Evolutionary conservation across 805 yeast genomes (phyloP).

Genomic region (Candida ipomoeae): DNA sequence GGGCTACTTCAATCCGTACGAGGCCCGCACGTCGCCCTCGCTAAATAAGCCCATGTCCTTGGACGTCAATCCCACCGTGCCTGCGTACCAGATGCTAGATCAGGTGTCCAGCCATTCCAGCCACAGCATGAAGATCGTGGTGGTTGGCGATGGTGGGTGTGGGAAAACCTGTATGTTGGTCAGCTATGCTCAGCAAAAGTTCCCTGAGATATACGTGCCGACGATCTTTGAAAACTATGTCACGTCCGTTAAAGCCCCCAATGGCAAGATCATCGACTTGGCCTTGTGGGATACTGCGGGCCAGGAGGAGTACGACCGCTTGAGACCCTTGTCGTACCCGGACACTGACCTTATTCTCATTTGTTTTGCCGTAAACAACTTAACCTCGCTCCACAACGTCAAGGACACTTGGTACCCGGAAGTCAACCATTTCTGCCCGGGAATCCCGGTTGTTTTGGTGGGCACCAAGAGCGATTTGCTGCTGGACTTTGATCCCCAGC

Average conservation of each 20-base stretch:
- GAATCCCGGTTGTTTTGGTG: constrained; percentile 70
- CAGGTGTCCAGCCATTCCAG: constrained; percentile 17
- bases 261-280: constrained; percentile 75
- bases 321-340: constrained; percentile 75
- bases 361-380: constrained; percentile 68
- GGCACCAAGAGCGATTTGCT: constrained; percentile 74
- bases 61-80: constrained; percentile 34
- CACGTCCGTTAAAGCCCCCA: constrained; percentile 59
- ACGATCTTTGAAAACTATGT: constrained; percentile 80
- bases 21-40: constrained; percentile 14
- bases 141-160: constrained; percentile 87
- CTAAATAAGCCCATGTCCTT: constrained; percentile 15
- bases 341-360: constrained; percentile 72
- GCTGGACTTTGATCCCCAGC: constrained; percentile 37
- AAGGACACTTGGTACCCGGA: constrained; percentile 87
- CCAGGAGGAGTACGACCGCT: constrained; percentile 78
- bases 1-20: constrained; percentile 19
- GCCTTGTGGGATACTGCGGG: constrained; percentile 91
- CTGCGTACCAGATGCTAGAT: constrained; percentile 29
- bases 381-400: constrained; percentile 64
- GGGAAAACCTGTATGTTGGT: constrained; percentile 79
- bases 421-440: constrained; percentile 76
- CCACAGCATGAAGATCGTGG: constrained; percentile 55
- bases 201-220: constrained; percentile 73
- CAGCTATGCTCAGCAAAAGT: constrained; percentile 64